These are phyloP conservation scores for Umbelopsis sp. DNA, from an alignment of 192 early-diverging fungal species.

Conservation along the genomic window DNA sequence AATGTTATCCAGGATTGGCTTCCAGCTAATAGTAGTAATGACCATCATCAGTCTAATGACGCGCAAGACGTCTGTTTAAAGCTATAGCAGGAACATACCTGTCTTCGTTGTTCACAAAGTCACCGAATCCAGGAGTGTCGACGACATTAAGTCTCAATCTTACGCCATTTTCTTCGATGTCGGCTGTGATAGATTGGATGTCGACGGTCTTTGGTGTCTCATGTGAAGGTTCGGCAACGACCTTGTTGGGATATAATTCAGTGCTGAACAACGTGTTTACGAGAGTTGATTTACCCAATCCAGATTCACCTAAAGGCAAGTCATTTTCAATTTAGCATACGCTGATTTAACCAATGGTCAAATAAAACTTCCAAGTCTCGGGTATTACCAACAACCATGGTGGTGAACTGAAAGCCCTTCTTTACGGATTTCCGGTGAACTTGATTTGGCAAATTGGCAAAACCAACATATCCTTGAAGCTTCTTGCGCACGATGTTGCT, in stretches of 20 bases:
- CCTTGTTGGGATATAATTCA: constrained; percentile 84
- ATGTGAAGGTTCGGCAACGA: constrained; percentile 63
- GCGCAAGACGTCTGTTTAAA: background rate
- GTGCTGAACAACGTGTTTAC: constrained; percentile 97
- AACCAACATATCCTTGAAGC: constrained; percentile 89
- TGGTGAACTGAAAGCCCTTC: constrained; percentile 92
- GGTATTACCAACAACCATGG: constrained; percentile 89
- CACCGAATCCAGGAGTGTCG: constrained; percentile 98
- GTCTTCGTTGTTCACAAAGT: constrained; percentile 98
- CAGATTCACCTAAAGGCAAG: constrained; percentile 76
- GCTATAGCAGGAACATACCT: constrained; percentile 52
- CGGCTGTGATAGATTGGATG: constrained; percentile 80
- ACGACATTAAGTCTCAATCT: constrained; percentile 92
- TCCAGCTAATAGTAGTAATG: constrained; percentile 69
- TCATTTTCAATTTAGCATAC: background rate
- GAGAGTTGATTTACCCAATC: constrained; percentile 96
- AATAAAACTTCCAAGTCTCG: too few species aligned
- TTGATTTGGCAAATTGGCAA: constrained; percentile 94
- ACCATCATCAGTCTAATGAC: background rate
- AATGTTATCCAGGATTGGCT: constrained; percentile 94
- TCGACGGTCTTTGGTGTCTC: constrained; percentile 76
- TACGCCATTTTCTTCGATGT: constrained; percentile 97
- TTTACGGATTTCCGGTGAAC: constrained; percentile 93
- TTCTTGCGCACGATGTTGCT: constrained; percentile 51
- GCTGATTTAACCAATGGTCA: too few species aligned